phyloP scores from a whole-genome alignment of 257 asterid genomes.

The Plectranthus barbatus region DNA sequence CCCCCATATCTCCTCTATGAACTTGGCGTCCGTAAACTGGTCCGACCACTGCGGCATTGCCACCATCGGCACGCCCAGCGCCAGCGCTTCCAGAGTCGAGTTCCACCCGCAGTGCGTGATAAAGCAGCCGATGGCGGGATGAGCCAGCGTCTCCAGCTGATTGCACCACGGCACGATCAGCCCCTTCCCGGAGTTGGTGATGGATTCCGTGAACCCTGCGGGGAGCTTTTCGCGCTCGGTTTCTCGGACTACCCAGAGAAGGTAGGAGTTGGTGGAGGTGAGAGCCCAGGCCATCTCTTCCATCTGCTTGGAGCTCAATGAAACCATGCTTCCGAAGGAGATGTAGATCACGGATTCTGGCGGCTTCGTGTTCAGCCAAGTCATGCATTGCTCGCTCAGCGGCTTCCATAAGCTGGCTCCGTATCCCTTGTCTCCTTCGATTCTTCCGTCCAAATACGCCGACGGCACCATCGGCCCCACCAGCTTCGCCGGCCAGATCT shows the following conservation, averaged over 20 bases:
- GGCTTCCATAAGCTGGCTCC: conserved; percentile 84
- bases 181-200: conserved; percentile 29
- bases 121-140: conserved; percentile 51
- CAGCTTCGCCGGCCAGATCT: conserved; percentile 47
- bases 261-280: conserved; percentile 14
- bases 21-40: conserved; percentile 61
- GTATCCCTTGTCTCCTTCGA: conserved; percentile 51
- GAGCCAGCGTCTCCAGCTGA: conserved; percentile 48
- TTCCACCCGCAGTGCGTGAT: conserved; percentile 73
- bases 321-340: conserved; percentile 73
- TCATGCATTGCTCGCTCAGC: conserved; percentile 33
- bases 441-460: conserved; percentile 47
- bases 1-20: conserved; percentile 51
- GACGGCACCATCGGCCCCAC: conserved; percentile 74
- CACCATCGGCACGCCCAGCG: conserved; percentile 59
- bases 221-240: conserved; percentile 46
- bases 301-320: conserved; percentile 35
- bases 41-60: conserved; percentile 66
- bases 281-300: conserved; percentile 48
- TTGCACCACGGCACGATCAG: conserved; percentile 66
- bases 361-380: conserved; percentile 51
- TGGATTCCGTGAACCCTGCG: conserved; percentile 8
- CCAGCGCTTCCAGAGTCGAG: conserved; percentile 51
- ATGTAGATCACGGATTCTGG: conserved; percentile 43
- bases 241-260: conserved; percentile 63